Base-by-base conservation (phyloP, 1,139 yeast species). In the Taphrina betulina region DNA sequence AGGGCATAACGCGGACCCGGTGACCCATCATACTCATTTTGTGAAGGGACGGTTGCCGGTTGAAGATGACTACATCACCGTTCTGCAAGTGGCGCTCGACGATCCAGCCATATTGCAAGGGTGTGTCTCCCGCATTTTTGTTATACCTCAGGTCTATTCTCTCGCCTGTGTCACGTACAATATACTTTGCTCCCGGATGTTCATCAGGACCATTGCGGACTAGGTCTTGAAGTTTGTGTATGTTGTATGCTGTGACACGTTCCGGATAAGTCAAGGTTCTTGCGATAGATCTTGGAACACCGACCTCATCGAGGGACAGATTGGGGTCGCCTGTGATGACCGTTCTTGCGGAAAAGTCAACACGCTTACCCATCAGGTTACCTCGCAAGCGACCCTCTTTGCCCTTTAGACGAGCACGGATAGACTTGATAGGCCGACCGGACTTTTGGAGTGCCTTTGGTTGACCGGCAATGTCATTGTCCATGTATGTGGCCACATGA, bases 21-120 rank as follows among this genome's bases (percentile, higher is more conserved):
- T 94, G 99, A n/a, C 96, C 95, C 98, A 94, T 94, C 98, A 94
- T 94, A 60, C 97, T 89, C 97, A 94, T 92, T 34, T 94, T 94
- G 75, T 94, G 99, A 72, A 94, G 78, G 33, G 98, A 92, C 54
- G 99, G 98, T 75, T 94, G 99, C 78, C 99, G 96, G 71, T 92
- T 92, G 77, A 92, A 92, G 67, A 92, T 79, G 31, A 92, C 98
- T 2, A 98, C 97, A 69, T 92, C 99, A 66, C 90, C 81, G 70
- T 92, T 98, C 85, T 89, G 87, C 66, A 92, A 79, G 71, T 92
- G 99, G 71, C 99, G 89, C 71, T 94, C 98, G 60, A 94, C 98
- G 70, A 87, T 89, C 98, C 98, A 94, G 46, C 98, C 98, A 67
- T 92, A 94, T 70, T 94, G 98, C 63, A 94, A 77, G 51, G 95